Evolutionary conservation across 2,329 filamentous ascomycete genomes (phyloP), one percentile per base, ranked within the genome.

Genomic region (Drechmeria coniospora): DNA sequence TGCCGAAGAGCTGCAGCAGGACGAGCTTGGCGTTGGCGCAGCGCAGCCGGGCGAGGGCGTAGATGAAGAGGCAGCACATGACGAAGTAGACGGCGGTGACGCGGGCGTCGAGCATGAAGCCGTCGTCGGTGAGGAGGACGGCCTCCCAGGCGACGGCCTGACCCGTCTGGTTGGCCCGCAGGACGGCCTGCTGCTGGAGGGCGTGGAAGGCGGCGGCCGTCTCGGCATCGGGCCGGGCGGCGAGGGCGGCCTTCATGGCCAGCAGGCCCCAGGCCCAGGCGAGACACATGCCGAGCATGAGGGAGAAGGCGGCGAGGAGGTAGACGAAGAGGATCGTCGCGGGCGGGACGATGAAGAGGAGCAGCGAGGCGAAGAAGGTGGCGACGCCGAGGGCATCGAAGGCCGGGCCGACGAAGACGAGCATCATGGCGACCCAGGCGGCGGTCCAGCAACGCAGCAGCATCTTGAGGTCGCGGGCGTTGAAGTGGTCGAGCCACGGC

Each of bases 181-280:
- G 29, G n/a, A 42, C 54, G 1, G 54, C 56, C 18, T 48, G 39
- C 13, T 47, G 37, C 26, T 51, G 47, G 15, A 65, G 38, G 1
- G 45, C 40, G 6, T 40, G 40, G 4, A 56, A 31, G 25, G 33
- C 38, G 1, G 47, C 46, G 26, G 53, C 46, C 0, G 53, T 57
- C 6, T 56, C 52, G 0, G 47, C 40, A 4, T 44, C 46, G 2
- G 60, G 49, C 10, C 61, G 45, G 2, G 53, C 51, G 1, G 59
- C 56, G 7, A 53, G 33, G 3, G 60, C 62, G 2, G 59, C 60
- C 32, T 62, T 60, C 59, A 62, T 64, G 0, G 51, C 45, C 25
- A 64, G 43, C 2, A 61, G 44, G 4, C 61, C 62, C 61, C 61
- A 66, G 5, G 49, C 58, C 60, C 61, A 65, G 4, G 53, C 60